phyloP scores from a whole-genome alignment of 805 yeast species.

The Kuraishia ogatae region DNA sequence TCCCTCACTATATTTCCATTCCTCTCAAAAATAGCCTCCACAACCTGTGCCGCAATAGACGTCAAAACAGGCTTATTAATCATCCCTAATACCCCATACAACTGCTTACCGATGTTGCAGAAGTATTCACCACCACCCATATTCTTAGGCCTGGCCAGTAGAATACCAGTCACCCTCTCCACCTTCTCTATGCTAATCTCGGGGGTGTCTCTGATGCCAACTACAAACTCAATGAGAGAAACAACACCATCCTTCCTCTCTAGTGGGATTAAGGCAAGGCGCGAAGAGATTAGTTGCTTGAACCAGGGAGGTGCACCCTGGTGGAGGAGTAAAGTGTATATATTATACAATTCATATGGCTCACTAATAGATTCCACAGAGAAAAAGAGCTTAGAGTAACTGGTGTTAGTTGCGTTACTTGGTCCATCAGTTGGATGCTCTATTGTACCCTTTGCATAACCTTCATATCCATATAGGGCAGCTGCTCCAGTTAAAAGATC shows the following conservation, averaged over 20 bases:
- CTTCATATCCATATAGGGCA: conserved; percentile 23
- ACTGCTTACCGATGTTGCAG: conserved; percentile 50
- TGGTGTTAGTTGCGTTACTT: too few relatives aligned
- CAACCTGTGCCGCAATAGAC: conserved; percentile 45
- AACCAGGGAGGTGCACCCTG: conserved; percentile 39
- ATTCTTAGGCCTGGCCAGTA: conserved; percentile 53
- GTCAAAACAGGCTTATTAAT: conserved; percentile 55
- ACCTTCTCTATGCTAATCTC: conserved; percentile 58
- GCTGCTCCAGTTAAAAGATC: conserved; percentile 46
- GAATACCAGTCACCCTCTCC: conserved; percentile 55
- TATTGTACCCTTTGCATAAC: too few relatives aligned
- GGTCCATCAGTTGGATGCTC: too few relatives aligned
- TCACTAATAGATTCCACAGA: conserved; percentile 37
- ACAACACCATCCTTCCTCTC: conserved; percentile 56
- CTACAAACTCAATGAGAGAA: conserved; percentile 64
- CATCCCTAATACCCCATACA: conserved; percentile 46
- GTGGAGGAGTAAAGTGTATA: conserved; percentile 50
- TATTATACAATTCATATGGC: conserved; percentile 57
- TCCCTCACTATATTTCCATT: conserved; percentile 46
- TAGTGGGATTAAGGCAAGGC: conserved; percentile 46
- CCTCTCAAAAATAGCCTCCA: conserved; percentile 40
- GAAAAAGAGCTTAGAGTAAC: conserved; percentile 8
- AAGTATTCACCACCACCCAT: conserved; percentile 44
- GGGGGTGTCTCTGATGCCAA: conserved; percentile 71
- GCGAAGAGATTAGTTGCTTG: conserved; percentile 33